Base-by-base conservation (phyloP, 2,329 filamentous ascomycete genomes). In the Aspergillus sp. region DNA sequence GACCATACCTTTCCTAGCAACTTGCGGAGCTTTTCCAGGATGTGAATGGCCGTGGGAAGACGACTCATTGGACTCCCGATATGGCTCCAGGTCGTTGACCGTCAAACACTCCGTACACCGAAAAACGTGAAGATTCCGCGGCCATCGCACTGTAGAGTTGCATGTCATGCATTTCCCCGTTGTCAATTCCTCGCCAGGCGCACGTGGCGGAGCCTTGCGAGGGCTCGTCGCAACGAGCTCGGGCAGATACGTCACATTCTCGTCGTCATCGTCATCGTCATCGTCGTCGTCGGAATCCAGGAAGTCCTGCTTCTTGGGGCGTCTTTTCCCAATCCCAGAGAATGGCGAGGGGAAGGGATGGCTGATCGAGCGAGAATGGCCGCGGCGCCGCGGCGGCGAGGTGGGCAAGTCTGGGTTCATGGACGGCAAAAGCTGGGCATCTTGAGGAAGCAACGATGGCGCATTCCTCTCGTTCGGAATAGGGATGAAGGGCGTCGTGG, bases 161-260 rank as follows among this genome's bases (percentile, higher is more conserved):
- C 91, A 96, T 31, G 91, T 92, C 83, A 93, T 91, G 69, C 91
- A 96, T 62, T 84, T 86, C 19, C 89, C 88, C 29, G 84, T 86
- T 23, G 79, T 77, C 64, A 87, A 83, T 60, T 89, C 84, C 60
- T 80, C 83, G 58, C 78, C 76, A 17, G 74, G 66, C n/a, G 71
- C 68, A 36, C 63, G 63, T 20, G 57, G 45, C 48, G 53, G 44
- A 49, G 65, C 66, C 62, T 77, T 69, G 63, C 74, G 71, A 53
- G 72, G 72, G 57, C 69, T 74, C 47, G 60, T 59, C 31, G 70
- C 70, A 41, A 69, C 56, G 49, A 60, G 64, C 48, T 71, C 62
- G 55, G 70, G 52, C 50, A 71, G 52, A 49, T 64, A 64, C 16
- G 63, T 66, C 34, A 64, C 60, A 23, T 64, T 29, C 25, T 29